These are phyloP conservation scores for Aurinia saxatilis DNA, from an alignment of 345 rosid genomes.

Conservation along the genomic window DNA sequence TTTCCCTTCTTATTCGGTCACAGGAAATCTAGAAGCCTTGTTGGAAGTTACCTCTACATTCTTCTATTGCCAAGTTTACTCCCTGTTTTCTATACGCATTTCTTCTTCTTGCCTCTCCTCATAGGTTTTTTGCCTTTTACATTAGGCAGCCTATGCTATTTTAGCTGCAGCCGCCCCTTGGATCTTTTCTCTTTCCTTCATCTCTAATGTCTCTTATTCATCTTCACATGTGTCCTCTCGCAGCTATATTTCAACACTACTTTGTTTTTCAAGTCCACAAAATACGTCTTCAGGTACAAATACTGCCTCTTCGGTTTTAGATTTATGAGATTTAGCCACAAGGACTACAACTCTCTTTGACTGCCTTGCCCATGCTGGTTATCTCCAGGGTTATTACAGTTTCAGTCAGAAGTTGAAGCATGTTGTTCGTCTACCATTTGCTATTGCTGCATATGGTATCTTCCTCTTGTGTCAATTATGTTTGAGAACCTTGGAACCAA, in stretches of 20 bases:
- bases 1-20: slow-evolving; percentile 48
- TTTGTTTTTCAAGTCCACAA: slow-evolving; percentile 88
- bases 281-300: slow-evolving; percentile 76
- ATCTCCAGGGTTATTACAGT: slow-evolving; percentile 82
- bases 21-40: slow-evolving; percentile 68
- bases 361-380: neutral
- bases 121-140: slow-evolving; percentile 20
- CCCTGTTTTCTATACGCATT: neutral
- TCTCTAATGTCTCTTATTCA: no score
- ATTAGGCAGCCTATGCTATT: slow-evolving; percentile 69
- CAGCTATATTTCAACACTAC: slow-evolving; percentile 86
- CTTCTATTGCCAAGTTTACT: slow-evolving; percentile 58
- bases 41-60: slow-evolving; percentile 66
- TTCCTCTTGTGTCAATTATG: no score
- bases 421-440: slow-evolving; percentile 83
- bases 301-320: neutral
- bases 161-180: slow-evolving; percentile 69
- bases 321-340: neutral
- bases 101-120: neutral
- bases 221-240: slow-evolving; percentile 6
- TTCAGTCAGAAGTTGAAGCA: slow-evolving; percentile 98
- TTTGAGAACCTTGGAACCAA: no score
- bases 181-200: slow-evolving; percentile 30
- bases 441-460: slow-evolving; percentile 79
- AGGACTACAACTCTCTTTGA: neutral